Base-by-base conservation (phyloP, 495 filamentous ascomycete species). In the Lepidopterella palustris region DNA sequence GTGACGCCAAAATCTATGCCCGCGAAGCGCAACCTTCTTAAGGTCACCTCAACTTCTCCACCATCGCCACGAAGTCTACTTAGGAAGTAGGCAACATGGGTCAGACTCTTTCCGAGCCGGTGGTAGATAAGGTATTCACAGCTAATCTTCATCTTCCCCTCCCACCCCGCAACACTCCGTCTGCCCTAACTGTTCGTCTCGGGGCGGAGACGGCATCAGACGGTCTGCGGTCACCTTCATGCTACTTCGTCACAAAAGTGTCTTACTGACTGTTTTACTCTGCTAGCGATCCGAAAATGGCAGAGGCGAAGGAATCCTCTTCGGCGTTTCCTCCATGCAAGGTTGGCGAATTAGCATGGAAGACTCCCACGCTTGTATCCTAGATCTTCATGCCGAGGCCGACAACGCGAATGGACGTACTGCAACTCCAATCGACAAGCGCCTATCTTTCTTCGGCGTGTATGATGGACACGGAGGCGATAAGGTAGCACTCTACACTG, bases 331-430 rank as follows among this genome's bases (percentile, higher is more conserved):
- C 64, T 89, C 89, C 74, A 98, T 98, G 93, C 93, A 98, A 76
- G 93, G 93, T 78, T 98, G 93, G 93, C 87, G 93, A 75, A 97
- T 97, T 74, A 95, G 89, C 75, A 98, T 98, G 93, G 93, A 98
- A 73, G 93, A 98, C 70, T 85, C 93, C 58, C 93, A 98, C 76
- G 88, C 89, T 35, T 80, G 87, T 21, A 73, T 96, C 26, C 87
- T 98, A 68, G 89, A 97, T 74, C 82, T 98, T 60, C 82, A 95
- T 67, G 81, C 86, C 60, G 79, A 79, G 61, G 75, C 71, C 55
- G 76, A 78, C 56, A 78, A 45, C 74, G 78, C 52, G 84, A 85
- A 72, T 13, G 25, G 11, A 25, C 23, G 47, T 15, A 77, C 80
- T 35, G 84, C 86, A 53, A 72, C 75, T 9, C 60, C 64, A 50